Conservation (phyloP, 2,329 filamentous ascomycete genomes). For the Rutstroemia sp. region DNA sequence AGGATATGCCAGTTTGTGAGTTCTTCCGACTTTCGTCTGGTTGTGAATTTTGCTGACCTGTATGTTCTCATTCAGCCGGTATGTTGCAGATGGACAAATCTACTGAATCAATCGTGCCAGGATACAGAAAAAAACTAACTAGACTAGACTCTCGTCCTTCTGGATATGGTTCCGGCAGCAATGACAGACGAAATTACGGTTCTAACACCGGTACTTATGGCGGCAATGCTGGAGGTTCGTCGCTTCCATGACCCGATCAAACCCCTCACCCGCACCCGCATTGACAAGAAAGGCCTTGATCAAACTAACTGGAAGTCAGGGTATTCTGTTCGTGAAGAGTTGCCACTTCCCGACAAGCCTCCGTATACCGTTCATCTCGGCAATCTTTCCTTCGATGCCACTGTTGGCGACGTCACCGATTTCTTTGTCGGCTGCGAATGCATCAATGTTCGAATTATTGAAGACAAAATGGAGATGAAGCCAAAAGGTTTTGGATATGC, state of each 20-base stretch:
- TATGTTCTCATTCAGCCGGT: constrained; percentile 24
- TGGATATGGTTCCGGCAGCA: constrained; percentile 20
- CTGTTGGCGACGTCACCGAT: constrained; percentile 70
- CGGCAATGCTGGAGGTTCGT: constrained; percentile 26
- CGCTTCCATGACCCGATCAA: background rate
- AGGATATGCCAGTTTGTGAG: constrained; percentile 50
- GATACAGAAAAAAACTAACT: constrained; percentile 11
- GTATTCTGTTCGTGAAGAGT: constrained; percentile 62
- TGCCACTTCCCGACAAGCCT: constrained; percentile 83
- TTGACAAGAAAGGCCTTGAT: background rate
- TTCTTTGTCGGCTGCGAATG: constrained; percentile 83
- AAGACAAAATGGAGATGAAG: constrained; percentile 87
- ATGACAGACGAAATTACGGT: constrained; percentile 28
- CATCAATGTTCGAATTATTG: constrained; percentile 88
- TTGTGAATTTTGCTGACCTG: constrained; percentile 20
- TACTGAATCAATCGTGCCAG: background rate
- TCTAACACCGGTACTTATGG: constrained; percentile 28
- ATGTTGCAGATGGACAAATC: constrained; percentile 16
- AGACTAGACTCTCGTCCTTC: constrained; percentile 28
- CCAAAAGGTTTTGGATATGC: constrained; percentile 98
- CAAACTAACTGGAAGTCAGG: constrained; percentile 32
- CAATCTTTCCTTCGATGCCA: constrained; percentile 94
- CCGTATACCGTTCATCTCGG: constrained; percentile 94
- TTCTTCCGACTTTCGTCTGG: constrained; percentile 1
- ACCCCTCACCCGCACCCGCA: constrained; percentile 6